Evolutionary conservation across 1,284 basidiomycete species (phyloP).

Genomic region (Ceratobasidium sp.): DNA sequence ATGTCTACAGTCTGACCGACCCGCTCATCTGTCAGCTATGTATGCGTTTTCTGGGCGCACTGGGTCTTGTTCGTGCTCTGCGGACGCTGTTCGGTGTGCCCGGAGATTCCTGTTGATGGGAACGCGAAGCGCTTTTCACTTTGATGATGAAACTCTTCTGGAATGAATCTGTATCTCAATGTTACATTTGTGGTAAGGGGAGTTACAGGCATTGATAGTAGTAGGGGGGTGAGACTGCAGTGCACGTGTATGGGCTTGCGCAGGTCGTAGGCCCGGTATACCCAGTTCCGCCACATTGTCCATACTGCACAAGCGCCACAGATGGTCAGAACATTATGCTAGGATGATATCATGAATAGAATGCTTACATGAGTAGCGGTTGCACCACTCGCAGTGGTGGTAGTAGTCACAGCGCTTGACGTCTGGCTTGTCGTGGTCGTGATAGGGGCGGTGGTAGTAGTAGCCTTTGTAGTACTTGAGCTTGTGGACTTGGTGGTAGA

Average conservation of each 20-base stretch:
- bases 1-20: no score
- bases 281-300: constrained; percentile 41
- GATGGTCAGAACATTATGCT: no score
- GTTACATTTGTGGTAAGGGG: not conserved
- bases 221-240: constrained; percentile 24
- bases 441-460: not conserved
- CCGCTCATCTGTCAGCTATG: no score
- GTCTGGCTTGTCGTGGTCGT: constrained; percentile 9
- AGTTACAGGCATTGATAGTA: constrained; percentile 45
- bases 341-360: not conserved
- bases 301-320: constrained; percentile 1
- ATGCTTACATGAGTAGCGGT: constrained; percentile 39
- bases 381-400: constrained; percentile 31
- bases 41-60: no score
- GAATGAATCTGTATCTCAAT: no score
- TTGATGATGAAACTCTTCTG: no score
- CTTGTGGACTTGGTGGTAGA: no score
- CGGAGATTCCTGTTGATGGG: no score
- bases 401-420: constrained; percentile 27
- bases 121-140: no score
- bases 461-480: no score
- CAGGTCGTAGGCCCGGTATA: constrained; percentile 45
- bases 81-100: no score
- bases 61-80: no score
- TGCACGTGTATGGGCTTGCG: constrained; percentile 42